Evolutionary conservation across 805 yeast genomes (phyloP).

Genomic region (Spathaspora hagerdaliae): DNA sequence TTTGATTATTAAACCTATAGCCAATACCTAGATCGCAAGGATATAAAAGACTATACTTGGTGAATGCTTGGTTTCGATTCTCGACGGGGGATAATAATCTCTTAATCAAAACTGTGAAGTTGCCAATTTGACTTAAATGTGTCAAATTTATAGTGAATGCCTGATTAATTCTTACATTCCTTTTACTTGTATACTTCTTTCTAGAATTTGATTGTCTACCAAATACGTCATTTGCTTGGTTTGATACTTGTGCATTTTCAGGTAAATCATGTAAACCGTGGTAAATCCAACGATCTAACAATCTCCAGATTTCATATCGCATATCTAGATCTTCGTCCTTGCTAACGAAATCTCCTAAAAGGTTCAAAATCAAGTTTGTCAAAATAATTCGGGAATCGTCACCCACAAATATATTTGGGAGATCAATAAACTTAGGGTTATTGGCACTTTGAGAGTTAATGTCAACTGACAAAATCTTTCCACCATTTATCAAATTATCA

Average conservation of each 20-base stretch:
- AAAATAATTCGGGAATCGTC: constrained; percentile 34
- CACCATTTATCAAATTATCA: constrained; percentile 29
- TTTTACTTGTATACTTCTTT: constrained; percentile 16
- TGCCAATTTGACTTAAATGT: constrained; percentile 48
- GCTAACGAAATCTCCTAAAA: constrained; percentile 50
- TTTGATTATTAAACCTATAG: constrained; percentile 43
- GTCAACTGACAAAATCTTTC: constrained; percentile 5
- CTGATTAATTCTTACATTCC: constrained; percentile 16
- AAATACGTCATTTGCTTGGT: neutral
- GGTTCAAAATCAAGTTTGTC: constrained; percentile 42
- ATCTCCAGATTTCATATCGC: constrained; percentile 59
- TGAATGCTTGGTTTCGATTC: constrained; percentile 22
- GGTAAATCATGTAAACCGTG: constrained; percentile 15
- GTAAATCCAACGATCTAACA: constrained; percentile 68
- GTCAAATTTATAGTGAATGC: constrained; percentile 41
- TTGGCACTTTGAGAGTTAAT: constrained; percentile 1
- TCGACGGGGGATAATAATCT: constrained; percentile 38
- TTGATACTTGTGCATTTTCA: neutral
- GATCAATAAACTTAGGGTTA: constrained; percentile 11
- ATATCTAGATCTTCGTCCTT: constrained; percentile 23
- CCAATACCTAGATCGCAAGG: constrained; percentile 62
- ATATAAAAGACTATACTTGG: constrained; percentile 41
- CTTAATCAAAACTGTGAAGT: constrained; percentile 56
- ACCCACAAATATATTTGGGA: constrained; percentile 21
- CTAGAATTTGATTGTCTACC: constrained; percentile 8